Evolutionary conservation across 108 stramenopile genomes (phyloP), one percentile per base, ranked within the genome.

Genomic region (Skeletonema grethae): DNA sequence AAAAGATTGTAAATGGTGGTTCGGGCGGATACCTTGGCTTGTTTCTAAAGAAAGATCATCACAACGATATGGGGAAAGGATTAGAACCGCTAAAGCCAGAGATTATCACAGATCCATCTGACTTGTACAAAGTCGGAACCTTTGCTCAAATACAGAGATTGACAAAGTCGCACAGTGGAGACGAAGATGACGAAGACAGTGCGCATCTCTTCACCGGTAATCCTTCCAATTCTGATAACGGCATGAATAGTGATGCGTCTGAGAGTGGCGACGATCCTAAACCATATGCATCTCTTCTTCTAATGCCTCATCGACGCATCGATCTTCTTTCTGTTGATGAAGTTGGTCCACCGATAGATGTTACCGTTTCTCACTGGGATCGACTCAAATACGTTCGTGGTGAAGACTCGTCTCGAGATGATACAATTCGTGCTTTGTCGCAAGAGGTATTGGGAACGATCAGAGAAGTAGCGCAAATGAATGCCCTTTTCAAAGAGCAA

Each of bases 391-490:
- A 91, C 62, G 30, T 74, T 61, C 68, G 61, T 35, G 70, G 71
- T 9, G 63, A 78, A 13, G 87, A 84, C 57, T 70, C 89, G 2
- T 38, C 61, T 22, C 57, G 70, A 38, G 82, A 87, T 61, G 94
- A 94, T 63, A 93, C 90, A 12, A 97, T 99, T 35, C 88, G 90
- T 9, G 99, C 99, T 7, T 85, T 98, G 38, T 84, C 85, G 63
- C 97, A 99, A 69, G 98, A 99, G 84, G 91, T 99, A 18, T 65
- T 99, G 39, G 84, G 84, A 53, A 92, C 96, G 28, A 92, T 98
- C 69, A 90, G 97, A 31, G 97, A 97, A 68, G 86, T 99, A 29
- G 95, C 97, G 10, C 92, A 96, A 60, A 62, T 89, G 48, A 98
- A 97, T 75, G 91, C 96, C 1, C 75, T 99, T 12, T 93, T 98